Conservation (phyloP, 1,139 yeast genomes). For the Candida sanyaensis region DNA sequence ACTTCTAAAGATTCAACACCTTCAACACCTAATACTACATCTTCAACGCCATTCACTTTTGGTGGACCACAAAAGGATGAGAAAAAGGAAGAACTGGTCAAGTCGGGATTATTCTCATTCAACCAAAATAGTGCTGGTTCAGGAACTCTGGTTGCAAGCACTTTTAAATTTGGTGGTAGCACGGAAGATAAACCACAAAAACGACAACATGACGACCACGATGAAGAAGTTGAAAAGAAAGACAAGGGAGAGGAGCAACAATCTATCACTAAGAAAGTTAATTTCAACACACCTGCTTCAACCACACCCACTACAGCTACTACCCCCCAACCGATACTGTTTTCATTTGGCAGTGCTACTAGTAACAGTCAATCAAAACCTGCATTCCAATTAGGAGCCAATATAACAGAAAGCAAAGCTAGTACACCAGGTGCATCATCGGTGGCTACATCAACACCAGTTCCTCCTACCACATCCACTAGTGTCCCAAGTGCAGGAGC, state of each 20-base stretch:
- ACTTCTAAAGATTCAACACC: slow-evolving; percentile 1
- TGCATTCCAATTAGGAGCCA: slow-evolving; percentile 2
- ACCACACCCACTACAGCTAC: not conserved
- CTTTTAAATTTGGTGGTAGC: not conserved
- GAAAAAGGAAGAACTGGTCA: not conserved
- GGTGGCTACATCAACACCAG: not conserved
- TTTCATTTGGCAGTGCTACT: slow-evolving; percentile 5
- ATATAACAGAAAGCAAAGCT: not conserved
- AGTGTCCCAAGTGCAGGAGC: not conserved
- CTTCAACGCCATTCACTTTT: not conserved
- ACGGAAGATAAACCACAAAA: not conserved
- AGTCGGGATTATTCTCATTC: not conserved
- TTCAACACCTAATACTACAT: not conserved
- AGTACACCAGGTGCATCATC: not conserved
- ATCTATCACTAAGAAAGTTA: not conserved
- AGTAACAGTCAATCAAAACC: slow-evolving; percentile 1
- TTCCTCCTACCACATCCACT: not conserved
- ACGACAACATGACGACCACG: not conserved
- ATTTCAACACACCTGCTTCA: slow-evolving; percentile 4
- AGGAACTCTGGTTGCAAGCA: not conserved
- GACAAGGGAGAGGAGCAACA: not conserved
- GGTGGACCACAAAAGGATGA: not conserved
- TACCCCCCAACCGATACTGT: slow-evolving; percentile 3
- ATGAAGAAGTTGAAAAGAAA: not conserved
- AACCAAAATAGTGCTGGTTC: not conserved